Evolutionary conservation across 352 stramenopile genomes (phyloP).

Genomic region (Phytophthora hibernalis): DNA sequence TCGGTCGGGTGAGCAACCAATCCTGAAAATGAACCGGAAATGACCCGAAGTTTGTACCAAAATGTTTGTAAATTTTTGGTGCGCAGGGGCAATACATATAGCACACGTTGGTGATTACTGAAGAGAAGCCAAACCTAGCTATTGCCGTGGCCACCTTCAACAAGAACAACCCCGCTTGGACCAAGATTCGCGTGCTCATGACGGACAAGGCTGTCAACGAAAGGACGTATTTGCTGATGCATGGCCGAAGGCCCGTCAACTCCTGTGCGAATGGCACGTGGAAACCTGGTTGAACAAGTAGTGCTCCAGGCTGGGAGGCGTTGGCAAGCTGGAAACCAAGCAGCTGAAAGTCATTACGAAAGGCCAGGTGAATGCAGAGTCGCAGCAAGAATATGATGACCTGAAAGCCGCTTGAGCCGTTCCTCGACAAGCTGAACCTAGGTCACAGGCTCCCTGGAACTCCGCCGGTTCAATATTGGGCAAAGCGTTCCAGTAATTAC

Average conservation of each 20-base stretch:
- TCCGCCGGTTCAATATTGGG: no score
- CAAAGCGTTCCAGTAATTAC: no score
- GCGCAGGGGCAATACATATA: neutral
- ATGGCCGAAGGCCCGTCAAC: neutral
- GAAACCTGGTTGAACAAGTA: constrained; percentile 21
- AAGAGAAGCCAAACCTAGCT: constrained; percentile 2
- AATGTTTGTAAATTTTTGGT: neutral
- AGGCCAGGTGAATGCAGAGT: constrained; percentile 2
- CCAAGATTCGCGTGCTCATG: constrained; percentile 5
- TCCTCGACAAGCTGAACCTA: neutral
- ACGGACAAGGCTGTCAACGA: constrained; percentile 4
- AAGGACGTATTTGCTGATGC: neutral
- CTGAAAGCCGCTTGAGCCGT: neutral
- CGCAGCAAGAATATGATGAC: constrained; percentile 4
- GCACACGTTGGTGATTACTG: neutral
- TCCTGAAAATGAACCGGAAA: neutral
- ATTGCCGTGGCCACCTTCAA: constrained; percentile 1
- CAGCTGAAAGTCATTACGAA: constrained; percentile 3
- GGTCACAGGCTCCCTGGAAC: neutral
- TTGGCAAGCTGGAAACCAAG: constrained; percentile 2
- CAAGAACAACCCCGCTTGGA: constrained; percentile 2
- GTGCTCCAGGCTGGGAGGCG: constrained; percentile 1
- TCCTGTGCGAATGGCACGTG: constrained; percentile 17
- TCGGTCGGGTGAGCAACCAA: neutral
- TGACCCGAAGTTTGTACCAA: neutral